These are phyloP conservation scores for Xylaria curta DNA, from an alignment of 495 filamentous ascomycete species.

Conservation along the genomic window DNA sequence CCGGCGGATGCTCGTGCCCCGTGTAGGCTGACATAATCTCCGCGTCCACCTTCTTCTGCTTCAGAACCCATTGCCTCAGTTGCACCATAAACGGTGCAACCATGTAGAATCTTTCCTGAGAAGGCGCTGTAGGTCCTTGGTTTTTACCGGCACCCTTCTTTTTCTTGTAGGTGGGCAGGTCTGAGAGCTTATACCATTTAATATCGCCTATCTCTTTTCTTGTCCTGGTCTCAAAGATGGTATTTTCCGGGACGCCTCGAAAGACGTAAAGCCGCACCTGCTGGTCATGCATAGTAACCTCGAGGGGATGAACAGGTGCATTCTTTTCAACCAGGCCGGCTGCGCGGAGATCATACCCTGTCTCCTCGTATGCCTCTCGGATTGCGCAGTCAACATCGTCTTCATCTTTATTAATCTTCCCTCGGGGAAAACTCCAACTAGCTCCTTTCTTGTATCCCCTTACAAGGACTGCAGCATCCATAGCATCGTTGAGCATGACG, in stretches of 20 bases:
- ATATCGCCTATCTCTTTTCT: slow-evolving; percentile 98
- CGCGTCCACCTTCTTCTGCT: slow-evolving; percentile 74
- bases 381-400: slow-evolving; percentile 90
- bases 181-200: slow-evolving; percentile 86
- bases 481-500: slow-evolving; percentile 86
- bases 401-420: slow-evolving; percentile 97
- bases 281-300: slow-evolving; percentile 89
- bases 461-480: slow-evolving; percentile 91
- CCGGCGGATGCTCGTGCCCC: slow-evolving; percentile 33
- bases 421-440: slow-evolving; percentile 94
- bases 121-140: slow-evolving; percentile 59
- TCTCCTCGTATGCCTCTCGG: slow-evolving; percentile 94
- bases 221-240: slow-evolving; percentile 84
- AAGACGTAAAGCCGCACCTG: slow-evolving; percentile 92
- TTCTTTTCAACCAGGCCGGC: slow-evolving; percentile 75
- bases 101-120: slow-evolving; percentile 94
- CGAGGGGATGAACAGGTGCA: slow-evolving; percentile 75
- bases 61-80: slow-evolving; percentile 87
- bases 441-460: slow-evolving; percentile 97
- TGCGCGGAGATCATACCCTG: slow-evolving; percentile 79
- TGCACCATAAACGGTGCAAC: slow-evolving; percentile 89
- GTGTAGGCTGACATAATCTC: slow-evolving; percentile 38
- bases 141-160: slow-evolving; percentile 62
- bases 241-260: slow-evolving; percentile 82
- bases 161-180: slow-evolving; percentile 82